Evolutionary conservation across 1,284 basidiomycete species (phyloP).

Genomic region (Earliella scabrosa): DNA sequence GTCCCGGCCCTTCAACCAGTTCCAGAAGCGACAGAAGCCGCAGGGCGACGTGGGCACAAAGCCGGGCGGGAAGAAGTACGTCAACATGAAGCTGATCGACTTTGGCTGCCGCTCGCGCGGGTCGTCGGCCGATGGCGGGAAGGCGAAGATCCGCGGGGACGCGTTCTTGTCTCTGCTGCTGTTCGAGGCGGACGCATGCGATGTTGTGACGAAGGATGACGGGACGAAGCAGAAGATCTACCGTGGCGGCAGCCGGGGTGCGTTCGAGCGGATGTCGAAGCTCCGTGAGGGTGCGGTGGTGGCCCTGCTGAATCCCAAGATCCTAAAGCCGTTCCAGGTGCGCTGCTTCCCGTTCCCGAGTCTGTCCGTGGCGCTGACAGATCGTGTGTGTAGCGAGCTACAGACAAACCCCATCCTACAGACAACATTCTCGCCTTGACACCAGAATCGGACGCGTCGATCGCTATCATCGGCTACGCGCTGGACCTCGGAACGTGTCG

Average conservation of each 20-base stretch:
- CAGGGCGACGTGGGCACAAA: conserved; percentile 45
- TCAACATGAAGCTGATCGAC: conserved; percentile 87
- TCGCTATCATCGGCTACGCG: conserved; percentile 86
- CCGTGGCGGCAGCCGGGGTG: conserved; percentile 88
- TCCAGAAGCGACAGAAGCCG: conserved; percentile 40
- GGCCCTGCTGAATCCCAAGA: conserved; percentile 86
- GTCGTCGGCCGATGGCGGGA: conserved; percentile 57
- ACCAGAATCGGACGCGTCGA: conserved; percentile 79
- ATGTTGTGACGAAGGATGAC: conserved; percentile 53
- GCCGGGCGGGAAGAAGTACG: conserved; percentile 75
- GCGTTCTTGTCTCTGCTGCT: conserved; percentile 83
- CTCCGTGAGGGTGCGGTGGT: conserved; percentile 89
- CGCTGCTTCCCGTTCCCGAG: conserved; percentile 24
- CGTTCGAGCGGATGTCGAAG: conserved; percentile 88
- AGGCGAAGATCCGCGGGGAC: conserved; percentile 73
- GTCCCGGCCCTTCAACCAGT: conserved; percentile 17
- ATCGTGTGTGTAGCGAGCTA: conserved; percentile 43
- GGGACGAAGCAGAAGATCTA: conserved; percentile 67
- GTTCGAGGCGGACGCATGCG: conserved; percentile 84
- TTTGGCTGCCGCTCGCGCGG: conserved; percentile 63
- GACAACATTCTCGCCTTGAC: conserved; percentile 88
- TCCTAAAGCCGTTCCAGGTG: conserved; percentile 86
- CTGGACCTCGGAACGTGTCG: conserved; percentile 85
- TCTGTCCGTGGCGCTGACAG: not conserved
- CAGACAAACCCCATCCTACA: conserved; percentile 71